Evolutionary conservation across 768 basidiomycete genomes (phyloP), one percentile per base, ranked within the genome.

Genomic region (Nidula microcarpa): DNA sequence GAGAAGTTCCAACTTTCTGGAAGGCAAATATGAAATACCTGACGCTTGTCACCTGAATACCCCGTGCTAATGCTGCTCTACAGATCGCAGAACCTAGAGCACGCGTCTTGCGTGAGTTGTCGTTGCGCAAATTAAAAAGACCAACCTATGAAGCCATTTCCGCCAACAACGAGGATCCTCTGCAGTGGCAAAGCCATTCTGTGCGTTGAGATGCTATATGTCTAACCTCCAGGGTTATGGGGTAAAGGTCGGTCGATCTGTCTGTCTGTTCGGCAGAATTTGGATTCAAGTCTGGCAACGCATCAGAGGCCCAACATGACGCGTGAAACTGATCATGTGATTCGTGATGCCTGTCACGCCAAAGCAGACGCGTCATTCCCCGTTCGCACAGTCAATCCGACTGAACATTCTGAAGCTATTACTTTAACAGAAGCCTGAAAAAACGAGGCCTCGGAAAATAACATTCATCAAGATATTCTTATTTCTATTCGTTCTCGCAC

Each of bases 101-200:
- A 53, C 34, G 23, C 14, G 35, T 47, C 41, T 57, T 36, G 55
- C 52, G n/a, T 35, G 32, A 33, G 53, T 51, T 50, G 36, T 49
- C 36, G 49, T 55, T 49, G 34, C 45, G 44, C 14, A 53, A 45
- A 48, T 45, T 36, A 49, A 43, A 47, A 47, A 32, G 32, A 50
- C 54, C 23, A 58, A 90, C 95, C 96, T 62, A 99, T 85, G 74
- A 97, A 98, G 5, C 97, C 97, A 73, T 97, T 97, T 44, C 97
- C 97, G n/a, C 97, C 97, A 1, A 98, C 82, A 41, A 99, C 93
- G n/a, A 98, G 83, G 36, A 98, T 79, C 62, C 77, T 87, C 51
- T 75, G 80, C 50, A 75, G 52, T 18, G 75, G 54, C 34, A 66
- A 52, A 53, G 60, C 69, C 73, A 74, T 74, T 43, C 43, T 53